Evolutionary conservation across 805 yeast genomes (phyloP).

Genomic region (Starmerella etchellsii): DNA sequence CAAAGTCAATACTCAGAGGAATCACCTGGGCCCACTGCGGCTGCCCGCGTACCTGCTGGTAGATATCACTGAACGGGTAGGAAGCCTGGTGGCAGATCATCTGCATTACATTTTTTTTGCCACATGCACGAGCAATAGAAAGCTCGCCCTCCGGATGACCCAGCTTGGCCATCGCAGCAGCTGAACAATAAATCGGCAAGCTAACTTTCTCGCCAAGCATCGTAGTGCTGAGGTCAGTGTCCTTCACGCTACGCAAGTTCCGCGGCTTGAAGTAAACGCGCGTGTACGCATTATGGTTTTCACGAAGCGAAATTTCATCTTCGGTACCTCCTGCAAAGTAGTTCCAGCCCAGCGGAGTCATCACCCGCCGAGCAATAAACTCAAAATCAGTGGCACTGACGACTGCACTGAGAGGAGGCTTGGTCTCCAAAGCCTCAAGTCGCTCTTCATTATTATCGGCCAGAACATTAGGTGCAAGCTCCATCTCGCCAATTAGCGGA

Average conservation of each 20-base stretch:
- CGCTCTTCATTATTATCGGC: conserved; percentile 33
- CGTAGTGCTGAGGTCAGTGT: conserved; percentile 53
- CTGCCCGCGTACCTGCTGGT: conserved; percentile 60
- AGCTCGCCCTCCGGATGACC: conserved; percentile 92
- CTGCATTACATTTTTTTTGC: conserved; percentile 56
- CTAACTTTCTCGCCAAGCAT: conserved; percentile 60
- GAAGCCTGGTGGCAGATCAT: conserved; percentile 91
- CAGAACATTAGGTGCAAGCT: conserved; percentile 23
- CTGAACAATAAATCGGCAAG: conserved; percentile 79
- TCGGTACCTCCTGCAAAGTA: conserved; percentile 89
- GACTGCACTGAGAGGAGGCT: conserved; percentile 58
- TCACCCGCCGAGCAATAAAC: conserved; percentile 62
- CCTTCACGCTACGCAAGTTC: conserved; percentile 64
- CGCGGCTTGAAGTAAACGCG: conserved; percentile 78
- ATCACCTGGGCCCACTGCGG: conserved; percentile 83
- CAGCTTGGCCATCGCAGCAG: conserved; percentile 80
- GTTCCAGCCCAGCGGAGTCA: conserved; percentile 77
- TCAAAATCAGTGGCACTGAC: conserved; percentile 79
- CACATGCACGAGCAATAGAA: conserved; percentile 74
- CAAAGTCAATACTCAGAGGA: conserved; percentile 57
- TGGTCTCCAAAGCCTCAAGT: conserved; percentile 32
- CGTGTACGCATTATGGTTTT: conserved; percentile 80
- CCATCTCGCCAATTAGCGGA: conserved; percentile 25
- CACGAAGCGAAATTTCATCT: conserved; percentile 80
- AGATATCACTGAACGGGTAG: conserved; percentile 73